These are phyloP conservation scores for Leptographium wingfieldii DNA, from an alignment of 2,329 filamentous ascomycete genomes.

Conservation along the genomic window DNA sequence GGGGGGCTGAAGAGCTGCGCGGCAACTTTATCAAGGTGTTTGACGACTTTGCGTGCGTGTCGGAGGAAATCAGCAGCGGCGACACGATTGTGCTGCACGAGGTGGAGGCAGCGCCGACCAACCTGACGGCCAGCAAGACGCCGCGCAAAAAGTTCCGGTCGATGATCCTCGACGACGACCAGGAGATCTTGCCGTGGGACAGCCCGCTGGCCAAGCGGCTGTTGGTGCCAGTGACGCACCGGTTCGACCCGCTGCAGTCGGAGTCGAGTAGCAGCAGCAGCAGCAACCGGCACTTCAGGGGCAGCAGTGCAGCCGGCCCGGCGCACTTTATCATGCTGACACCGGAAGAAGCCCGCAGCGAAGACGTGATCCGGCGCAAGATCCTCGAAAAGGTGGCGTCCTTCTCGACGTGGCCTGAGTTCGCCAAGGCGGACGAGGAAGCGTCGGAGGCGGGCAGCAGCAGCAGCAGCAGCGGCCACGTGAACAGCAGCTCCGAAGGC, in stretches of 20 bases:
- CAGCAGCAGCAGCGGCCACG: neutral
- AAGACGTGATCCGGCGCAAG: conserved; percentile 68
- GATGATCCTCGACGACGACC: conserved; percentile 35
- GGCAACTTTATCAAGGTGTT: conserved; percentile 80
- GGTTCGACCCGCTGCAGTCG: conserved; percentile 24
- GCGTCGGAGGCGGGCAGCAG: neutral
- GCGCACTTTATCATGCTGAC: conserved; percentile 66
- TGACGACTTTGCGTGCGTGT: conserved; percentile 52
- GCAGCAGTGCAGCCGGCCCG: conserved; percentile 21
- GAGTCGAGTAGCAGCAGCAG: conserved; percentile 3
- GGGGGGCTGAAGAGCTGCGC: conserved; percentile 69
- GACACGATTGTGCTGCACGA: conserved; percentile 62
- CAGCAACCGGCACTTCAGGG: conserved; percentile 3
- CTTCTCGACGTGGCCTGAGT: conserved; percentile 58
- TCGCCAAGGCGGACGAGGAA: conserved; percentile 43
- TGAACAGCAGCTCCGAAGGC: neutral
- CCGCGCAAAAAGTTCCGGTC: conserved; percentile 35
- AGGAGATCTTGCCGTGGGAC: conserved; percentile 39
- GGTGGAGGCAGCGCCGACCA: conserved; percentile 66
- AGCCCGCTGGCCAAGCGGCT: conserved; percentile 52
- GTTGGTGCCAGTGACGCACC: conserved; percentile 60
- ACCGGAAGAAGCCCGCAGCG: conserved; percentile 51
- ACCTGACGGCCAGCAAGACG: conserved; percentile 47
- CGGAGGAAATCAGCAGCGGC: conserved; percentile 58
- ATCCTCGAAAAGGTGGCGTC: conserved; percentile 63